Evolutionary conservation across 2,329 filamentous ascomycete species (phyloP).

Genomic region (Pleomassaria siparia): DNA sequence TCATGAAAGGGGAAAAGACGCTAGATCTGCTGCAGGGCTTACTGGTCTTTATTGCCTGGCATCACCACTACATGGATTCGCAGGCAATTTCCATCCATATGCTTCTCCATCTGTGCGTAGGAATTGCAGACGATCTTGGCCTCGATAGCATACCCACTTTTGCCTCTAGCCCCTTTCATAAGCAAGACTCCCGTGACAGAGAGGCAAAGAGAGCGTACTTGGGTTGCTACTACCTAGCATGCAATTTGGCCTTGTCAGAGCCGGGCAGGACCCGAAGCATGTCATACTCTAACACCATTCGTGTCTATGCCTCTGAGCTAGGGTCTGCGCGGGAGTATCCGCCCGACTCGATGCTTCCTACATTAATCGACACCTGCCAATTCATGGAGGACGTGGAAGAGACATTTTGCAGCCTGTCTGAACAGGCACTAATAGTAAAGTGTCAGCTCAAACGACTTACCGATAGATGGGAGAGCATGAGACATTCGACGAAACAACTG

Average conservation of each 20-base stretch:
- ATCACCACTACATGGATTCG: constrained; percentile 41
- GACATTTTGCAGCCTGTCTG: constrained; percentile 29
- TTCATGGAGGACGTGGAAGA: constrained; percentile 41
- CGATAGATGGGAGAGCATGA: constrained; percentile 37
- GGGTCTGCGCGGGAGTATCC: constrained; percentile 33
- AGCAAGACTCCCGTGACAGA: constrained; percentile 24
- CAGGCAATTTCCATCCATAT: constrained; percentile 37
- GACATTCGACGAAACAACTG: constrained; percentile 29
- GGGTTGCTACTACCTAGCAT: constrained; percentile 38
- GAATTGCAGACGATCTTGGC: constrained; percentile 34
- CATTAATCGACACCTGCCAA: constrained; percentile 35
- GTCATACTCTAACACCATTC: constrained; percentile 29
- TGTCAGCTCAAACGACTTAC: constrained; percentile 36
- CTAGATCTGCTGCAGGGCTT: constrained; percentile 36
- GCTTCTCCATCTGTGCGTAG: constrained; percentile 37
- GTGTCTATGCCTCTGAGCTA: constrained; percentile 35
- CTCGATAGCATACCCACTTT: constrained; percentile 29
- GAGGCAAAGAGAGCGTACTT: constrained; percentile 39
- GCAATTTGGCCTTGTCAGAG: constrained; percentile 30
- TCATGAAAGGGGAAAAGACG: constrained; percentile 40
- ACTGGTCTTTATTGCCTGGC: constrained; percentile 40
- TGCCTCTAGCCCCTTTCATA: constrained; percentile 22
- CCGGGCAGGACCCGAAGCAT: constrained; percentile 24
- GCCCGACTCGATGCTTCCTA: constrained; percentile 32
- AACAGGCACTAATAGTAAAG: constrained; percentile 32